phyloP scores from a whole-genome alignment of 805 yeast genomes.

The Blastobotrys muscicola region DNA sequence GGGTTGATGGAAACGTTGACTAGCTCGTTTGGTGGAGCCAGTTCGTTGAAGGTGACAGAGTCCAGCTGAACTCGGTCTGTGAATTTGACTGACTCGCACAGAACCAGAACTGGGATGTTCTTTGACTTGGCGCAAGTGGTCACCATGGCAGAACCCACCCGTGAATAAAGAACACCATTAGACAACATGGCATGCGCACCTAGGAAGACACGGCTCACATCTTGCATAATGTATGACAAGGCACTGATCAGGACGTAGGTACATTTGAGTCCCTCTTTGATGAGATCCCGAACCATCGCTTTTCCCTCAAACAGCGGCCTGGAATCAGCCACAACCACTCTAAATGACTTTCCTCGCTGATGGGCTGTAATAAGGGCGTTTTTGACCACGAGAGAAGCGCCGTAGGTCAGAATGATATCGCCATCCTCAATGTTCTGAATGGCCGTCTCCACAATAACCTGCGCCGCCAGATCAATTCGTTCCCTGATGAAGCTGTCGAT shows the following conservation, averaged over 20 bases:
- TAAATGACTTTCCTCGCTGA: constrained; percentile 49
- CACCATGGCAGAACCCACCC: constrained; percentile 90
- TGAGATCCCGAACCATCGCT: constrained; percentile 55
- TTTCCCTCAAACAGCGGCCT: constrained; percentile 93
- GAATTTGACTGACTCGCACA: constrained; percentile 91
- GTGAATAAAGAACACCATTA: constrained; percentile 83
- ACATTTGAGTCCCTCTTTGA: constrained; percentile 54
- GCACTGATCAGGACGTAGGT: constrained; percentile 76
- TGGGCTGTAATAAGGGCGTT: constrained; percentile 63
- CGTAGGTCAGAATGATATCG: constrained; percentile 76
- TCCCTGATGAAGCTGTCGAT: constrained; percentile 80
- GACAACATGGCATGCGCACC: constrained; percentile 98
- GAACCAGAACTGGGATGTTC: constrained; percentile 87
- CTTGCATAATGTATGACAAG: constrained; percentile 68
- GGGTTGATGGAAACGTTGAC: constrained; percentile 23
- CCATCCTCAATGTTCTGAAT: constrained; percentile 65
- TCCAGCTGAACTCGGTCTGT: constrained; percentile 93
- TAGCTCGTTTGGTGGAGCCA: constrained; percentile 31
- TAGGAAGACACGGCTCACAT: constrained; percentile 81
- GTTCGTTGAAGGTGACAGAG: constrained; percentile 88
- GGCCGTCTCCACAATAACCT: constrained; percentile 73
- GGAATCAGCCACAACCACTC: constrained; percentile 82
- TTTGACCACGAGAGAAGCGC: constrained; percentile 75
- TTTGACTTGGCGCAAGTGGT: constrained; percentile 85
- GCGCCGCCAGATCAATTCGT: constrained; percentile 73